Base-by-base conservation (phyloP, 164 flowering plant species). In the Akebia trifoliata region DNA sequence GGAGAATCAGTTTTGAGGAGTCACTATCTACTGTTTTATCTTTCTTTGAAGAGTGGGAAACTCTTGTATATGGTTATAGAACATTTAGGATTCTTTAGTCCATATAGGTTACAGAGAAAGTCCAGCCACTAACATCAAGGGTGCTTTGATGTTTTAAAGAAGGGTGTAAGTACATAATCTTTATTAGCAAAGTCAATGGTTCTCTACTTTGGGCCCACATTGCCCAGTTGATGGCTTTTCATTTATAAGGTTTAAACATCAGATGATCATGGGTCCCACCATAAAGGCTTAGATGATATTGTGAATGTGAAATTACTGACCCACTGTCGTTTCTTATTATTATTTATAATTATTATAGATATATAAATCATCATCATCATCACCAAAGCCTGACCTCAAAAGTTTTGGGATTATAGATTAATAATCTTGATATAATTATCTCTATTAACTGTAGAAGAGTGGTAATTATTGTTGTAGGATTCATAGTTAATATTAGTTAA, bases 1-100 rank as follows among this genome's bases (percentile, higher is more conserved):
- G 67, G 50, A 37, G 63, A 58, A 54, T 68, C 53, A 26, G 29
- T 63, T 70, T 58, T 65, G 76, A 74, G 73, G 69, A 58, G 81
- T 79, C 84, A 67, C 69, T 50, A 29, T 79, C 82, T 46, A 49
- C 32, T 72, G 26, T 43, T 48, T 39, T 22, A 36, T 4, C 37
- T 40, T 31, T 42, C 39, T 43, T n/a, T 39, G 29, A 38, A 1
- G 43, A 24, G 37, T n/a, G 17, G 24, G 24, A 14, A 35, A 22
- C 32, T 11, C 37, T 9, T 37, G 1, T 56, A 30, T 26, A 54
- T 52, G 52, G 50, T 46, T 37, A 36, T 21, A 31, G 22, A 36
- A 22, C 6, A 37, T 34, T 36, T 34, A 53, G 17, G 28, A 36
- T 10, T 51, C 9, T 31, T 31, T 8, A 34, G 55, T 9, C 24